Percentiles rank a stretch among this genome's conserved stretches.
phyloP scores from a whole-genome alignment of 768 basidiomycete genomes.

The Mrakia hoshinonis region DNA sequence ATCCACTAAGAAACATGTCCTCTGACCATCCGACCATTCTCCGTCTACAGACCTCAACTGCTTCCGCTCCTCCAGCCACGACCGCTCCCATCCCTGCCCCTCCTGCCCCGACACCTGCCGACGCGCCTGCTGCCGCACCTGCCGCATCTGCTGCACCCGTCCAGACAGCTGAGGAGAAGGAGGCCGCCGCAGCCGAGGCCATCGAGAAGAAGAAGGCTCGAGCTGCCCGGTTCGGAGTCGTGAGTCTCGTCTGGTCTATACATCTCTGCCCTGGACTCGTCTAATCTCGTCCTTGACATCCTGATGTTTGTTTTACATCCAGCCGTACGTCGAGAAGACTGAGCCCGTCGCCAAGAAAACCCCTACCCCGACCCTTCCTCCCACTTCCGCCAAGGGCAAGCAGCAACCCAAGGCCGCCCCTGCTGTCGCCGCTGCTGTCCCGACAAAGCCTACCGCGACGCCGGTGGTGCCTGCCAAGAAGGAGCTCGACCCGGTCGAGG shows the following conservation, averaged over 20 bases:
- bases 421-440: background rate
- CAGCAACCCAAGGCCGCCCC: background rate
- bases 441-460: background rate
- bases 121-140: slow-evolving; percentile 1
- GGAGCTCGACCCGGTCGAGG: slow-evolving; percentile 21
- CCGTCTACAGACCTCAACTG: background rate
- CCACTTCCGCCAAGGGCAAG: background rate
- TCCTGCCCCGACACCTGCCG: background rate
- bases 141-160: background rate
- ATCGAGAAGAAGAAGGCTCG: slow-evolving; percentile 26
- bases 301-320: background rate
- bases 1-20: background rate
- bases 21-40: background rate
- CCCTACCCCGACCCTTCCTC: background rate
- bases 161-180: background rate
- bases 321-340: slow-evolving; percentile 28
- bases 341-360: background rate
- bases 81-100: slow-evolving; percentile 5
- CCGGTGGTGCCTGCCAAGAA: slow-evolving; percentile 5
- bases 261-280: background rate
- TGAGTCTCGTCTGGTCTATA: background rate
- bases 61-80: background rate
- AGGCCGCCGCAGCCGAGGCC: background rate
- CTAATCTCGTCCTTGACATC: background rate
- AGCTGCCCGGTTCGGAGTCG: slow-evolving; percentile 26